These are phyloP conservation scores for Abortiporus biennis DNA, from an alignment of 1,284 basidiomycete genomes.

Conservation along the genomic window DNA sequence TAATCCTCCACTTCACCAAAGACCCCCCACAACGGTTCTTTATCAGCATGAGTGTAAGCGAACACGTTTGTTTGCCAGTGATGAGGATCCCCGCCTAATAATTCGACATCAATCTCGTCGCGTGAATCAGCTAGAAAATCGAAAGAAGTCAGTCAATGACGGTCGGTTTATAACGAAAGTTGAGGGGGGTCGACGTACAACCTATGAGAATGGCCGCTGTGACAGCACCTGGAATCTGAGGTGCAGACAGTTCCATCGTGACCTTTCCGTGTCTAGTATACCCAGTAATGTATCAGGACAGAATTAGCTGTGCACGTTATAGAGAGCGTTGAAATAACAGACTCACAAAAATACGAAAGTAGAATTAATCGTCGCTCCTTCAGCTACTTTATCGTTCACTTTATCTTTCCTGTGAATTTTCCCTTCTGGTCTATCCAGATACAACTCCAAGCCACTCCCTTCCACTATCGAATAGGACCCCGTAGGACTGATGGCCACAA, in stretches of 20 bases:
- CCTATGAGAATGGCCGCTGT: constrained; percentile 36
- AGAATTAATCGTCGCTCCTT: constrained; percentile 38
- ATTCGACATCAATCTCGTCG: constrained; percentile 43
- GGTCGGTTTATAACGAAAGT: too few relatives aligned
- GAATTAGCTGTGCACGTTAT: too few relatives aligned
- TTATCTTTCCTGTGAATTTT: constrained; percentile 25
- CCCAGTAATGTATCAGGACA: too few relatives aligned
- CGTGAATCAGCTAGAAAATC: constrained; percentile 21
- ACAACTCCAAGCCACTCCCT: constrained; percentile 28
- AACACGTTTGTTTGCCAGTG: constrained; percentile 45
- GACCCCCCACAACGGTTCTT: constrained; percentile 31
- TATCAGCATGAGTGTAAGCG: constrained; percentile 27
- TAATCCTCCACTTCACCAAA: constrained; percentile 31
- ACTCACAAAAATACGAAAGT: constrained; percentile 34
- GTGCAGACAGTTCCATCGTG: constrained; percentile 28
- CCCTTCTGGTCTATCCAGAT: constrained; percentile 28
- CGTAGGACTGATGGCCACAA: constrained; percentile 27
- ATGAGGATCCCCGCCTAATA: constrained; percentile 31
- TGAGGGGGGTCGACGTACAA: too few relatives aligned
- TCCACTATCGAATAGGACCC: constrained; percentile 26
- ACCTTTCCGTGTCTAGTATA: constrained; percentile 29
- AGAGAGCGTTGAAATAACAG: too few relatives aligned
- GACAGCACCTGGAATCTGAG: constrained; percentile 30
- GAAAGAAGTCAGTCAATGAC: neutral
- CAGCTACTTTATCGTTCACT: constrained; percentile 29